A percentile compares a stretch with the other conserved stretches of the same genome.
phyloP scores from a whole-genome alignment of 2,329 filamentous ascomycete genomes.

The Pseudocercospora pini-densiflorae region DNA sequence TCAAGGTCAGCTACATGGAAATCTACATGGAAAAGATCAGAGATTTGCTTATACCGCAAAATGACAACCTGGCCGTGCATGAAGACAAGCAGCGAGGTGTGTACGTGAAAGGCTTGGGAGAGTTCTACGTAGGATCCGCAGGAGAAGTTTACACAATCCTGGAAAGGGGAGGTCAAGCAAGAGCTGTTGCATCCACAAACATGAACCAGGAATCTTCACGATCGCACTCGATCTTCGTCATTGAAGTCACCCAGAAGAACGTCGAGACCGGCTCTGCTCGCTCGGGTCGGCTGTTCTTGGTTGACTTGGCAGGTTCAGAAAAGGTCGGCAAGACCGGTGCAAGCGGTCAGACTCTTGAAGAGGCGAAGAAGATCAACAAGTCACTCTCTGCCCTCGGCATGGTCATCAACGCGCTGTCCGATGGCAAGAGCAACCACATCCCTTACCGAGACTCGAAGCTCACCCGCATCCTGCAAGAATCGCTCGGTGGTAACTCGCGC shows the following conservation, averaged over 20 bases:
- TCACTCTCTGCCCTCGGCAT: constrained; percentile 97
- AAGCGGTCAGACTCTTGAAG: constrained; percentile 94
- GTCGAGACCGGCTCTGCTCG: constrained; percentile 94
- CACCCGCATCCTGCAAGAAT: constrained; percentile 96
- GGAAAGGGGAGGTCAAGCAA: constrained; percentile 84
- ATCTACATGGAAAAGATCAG: constrained; percentile 99
- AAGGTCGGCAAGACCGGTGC: constrained; percentile 99
- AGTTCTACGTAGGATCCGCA: constrained; percentile 94
- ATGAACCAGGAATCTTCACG: constrained; percentile 99
- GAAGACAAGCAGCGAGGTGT: constrained; percentile 96
- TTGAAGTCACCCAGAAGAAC: constrained; percentile 97
- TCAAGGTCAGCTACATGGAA: constrained; percentile 98
- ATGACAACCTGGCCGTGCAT: constrained; percentile 96
- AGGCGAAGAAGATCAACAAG: constrained; percentile 99
- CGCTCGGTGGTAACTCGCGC: constrained; percentile 92
- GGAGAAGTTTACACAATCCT: constrained; percentile 97
- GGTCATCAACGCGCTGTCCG: constrained; percentile 97
- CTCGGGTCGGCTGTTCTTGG: constrained; percentile 94
- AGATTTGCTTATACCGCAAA: constrained; percentile 87
- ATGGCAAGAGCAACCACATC: constrained; percentile 94
- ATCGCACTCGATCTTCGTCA: constrained; percentile 97
- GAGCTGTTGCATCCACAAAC: constrained; percentile 95
- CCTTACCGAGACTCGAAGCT: constrained; percentile 98
- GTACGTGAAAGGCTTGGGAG: constrained; percentile 92
- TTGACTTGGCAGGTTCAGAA: constrained; percentile 97